Evolutionary conservation across 257 asterid genomes (phyloP).

Genomic region (Ballota nigra): DNA sequence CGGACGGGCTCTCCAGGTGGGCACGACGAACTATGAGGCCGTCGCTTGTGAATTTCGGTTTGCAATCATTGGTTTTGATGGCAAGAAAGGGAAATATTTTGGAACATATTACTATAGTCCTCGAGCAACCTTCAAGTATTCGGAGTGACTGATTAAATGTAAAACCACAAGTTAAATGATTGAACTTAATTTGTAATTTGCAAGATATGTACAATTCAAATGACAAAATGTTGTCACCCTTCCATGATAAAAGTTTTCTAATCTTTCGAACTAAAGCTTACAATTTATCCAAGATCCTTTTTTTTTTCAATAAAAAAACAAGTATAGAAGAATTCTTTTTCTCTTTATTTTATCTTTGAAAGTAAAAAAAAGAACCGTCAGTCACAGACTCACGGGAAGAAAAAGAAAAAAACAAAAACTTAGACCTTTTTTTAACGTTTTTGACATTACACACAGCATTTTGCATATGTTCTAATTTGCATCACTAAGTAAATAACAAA

Average conservation of each 20-base stretch:
- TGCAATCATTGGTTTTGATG: not conserved
- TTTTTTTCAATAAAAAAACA: too few species aligned
- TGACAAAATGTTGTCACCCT: not conserved
- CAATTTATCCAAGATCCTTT: not conserved
- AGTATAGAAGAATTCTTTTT: not conserved
- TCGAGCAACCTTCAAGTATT: not conserved
- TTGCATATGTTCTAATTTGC: not conserved
- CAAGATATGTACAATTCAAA: too few species aligned
- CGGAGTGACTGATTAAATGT: not conserved
- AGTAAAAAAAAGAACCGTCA: not conserved
- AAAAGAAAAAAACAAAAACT: too few species aligned
- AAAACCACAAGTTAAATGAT: not conserved
- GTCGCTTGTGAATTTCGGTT: not conserved
- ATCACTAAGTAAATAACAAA: not conserved
- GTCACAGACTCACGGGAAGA: not conserved
- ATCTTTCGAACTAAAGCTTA: not conserved
- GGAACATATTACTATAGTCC: not conserved
- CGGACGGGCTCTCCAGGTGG: conserved; percentile 26
- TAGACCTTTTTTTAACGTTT: not conserved
- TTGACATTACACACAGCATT: not conserved
- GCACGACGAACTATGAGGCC: conserved; percentile 59
- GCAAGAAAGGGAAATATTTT: not conserved
- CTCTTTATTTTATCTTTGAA: not conserved
- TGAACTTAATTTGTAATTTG: not conserved
- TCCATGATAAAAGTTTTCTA: not conserved